phyloP scores from a whole-genome alignment of 352 stramenopile species.

The Proteromonas lacertae region DNA sequence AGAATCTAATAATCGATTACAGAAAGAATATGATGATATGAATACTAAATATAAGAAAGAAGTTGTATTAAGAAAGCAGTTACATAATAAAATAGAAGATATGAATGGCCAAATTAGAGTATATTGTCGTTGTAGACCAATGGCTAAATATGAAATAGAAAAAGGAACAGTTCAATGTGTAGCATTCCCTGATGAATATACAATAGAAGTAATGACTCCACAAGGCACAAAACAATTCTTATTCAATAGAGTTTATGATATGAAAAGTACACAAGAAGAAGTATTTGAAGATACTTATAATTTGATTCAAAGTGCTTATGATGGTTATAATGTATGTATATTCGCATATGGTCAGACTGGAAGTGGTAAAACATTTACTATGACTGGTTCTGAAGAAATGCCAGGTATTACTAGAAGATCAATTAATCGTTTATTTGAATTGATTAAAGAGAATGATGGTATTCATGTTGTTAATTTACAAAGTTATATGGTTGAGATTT shows the following conservation, averaged over 20 bases:
- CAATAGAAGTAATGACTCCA: conserved; percentile 30
- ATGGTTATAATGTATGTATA: conserved; percentile 31
- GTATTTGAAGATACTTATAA: conserved; percentile 66
- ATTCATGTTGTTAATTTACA: conserved; percentile 21
- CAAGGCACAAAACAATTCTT: conserved; percentile 39
- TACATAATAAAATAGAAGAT: conserved; percentile 16
- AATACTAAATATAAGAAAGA: too few relatives aligned
- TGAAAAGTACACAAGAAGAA: conserved; percentile 13
- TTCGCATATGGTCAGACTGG: conserved; percentile 68
- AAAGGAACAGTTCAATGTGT: conserved; percentile 19
- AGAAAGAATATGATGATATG: too few relatives aligned
- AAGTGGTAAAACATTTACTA: too few relatives aligned
- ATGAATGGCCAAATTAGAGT: conserved; percentile 28
- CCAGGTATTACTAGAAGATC: conserved; percentile 36
- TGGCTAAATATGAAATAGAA: conserved; percentile 39
- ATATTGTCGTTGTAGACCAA: conserved; percentile 46
- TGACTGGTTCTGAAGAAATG: conserved; percentile 28
- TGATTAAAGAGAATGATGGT: conserved; percentile 14
- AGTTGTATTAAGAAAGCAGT: conserved; percentile 2
- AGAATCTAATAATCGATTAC: too few relatives aligned
- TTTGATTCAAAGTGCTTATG: conserved; percentile 39
- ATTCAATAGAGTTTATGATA: conserved; percentile 50
- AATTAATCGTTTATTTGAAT: conserved; percentile 37
- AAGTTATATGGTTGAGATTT: conserved; percentile 56
- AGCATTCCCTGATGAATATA: conserved; percentile 18